phyloP scores from a whole-genome alignment of 2,329 filamentous ascomycete species.

The Escovopsis sp. region DNA sequence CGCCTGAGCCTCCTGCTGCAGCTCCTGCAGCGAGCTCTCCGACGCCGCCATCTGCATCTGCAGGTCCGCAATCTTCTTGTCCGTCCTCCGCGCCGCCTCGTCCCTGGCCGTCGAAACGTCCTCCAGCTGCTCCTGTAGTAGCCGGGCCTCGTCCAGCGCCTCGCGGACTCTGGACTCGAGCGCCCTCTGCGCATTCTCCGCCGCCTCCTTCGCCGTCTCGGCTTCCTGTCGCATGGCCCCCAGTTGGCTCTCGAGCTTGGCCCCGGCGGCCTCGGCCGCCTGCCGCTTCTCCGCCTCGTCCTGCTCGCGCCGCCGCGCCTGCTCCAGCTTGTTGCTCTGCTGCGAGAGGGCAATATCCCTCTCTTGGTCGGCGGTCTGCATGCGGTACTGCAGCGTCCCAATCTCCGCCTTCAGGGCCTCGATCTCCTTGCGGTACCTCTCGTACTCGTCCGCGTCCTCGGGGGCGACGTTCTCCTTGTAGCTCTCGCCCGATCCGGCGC shows the following conservation, averaged over 20 bases:
- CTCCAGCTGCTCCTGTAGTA: constrained; percentile 67
- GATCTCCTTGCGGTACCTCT: constrained; percentile 39
- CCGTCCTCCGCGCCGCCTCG: constrained; percentile 49
- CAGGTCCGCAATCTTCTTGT: constrained; percentile 40
- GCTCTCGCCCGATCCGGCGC: constrained; percentile 39
- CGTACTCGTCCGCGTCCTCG: constrained; percentile 43
- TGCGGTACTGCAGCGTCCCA: constrained; percentile 73
- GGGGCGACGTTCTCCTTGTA: constrained; percentile 46
- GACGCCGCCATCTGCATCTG: constrained; percentile 34
- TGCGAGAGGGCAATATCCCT: constrained; percentile 65
- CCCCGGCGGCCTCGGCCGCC: constrained; percentile 40
- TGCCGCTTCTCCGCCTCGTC: constrained; percentile 62
- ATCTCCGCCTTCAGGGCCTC: constrained; percentile 84
- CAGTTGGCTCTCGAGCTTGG: constrained; percentile 33
- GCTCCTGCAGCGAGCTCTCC: constrained; percentile 37
- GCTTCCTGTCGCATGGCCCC: constrained; percentile 38
- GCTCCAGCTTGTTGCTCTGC: constrained; percentile 71
- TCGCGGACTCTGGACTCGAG: constrained; percentile 57
- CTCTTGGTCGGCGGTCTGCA: constrained; percentile 78
- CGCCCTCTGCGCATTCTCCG: constrained; percentile 44
- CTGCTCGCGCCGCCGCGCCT: constrained; percentile 66
- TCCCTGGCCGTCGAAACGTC: constrained; percentile 50
- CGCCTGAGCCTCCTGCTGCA: constrained; percentile 41
- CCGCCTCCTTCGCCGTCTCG: constrained; percentile 32
- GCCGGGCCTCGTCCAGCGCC: constrained; percentile 55